Conservation (phyloP, 805 yeast species). For the Ogataea pilisensis region DNA sequence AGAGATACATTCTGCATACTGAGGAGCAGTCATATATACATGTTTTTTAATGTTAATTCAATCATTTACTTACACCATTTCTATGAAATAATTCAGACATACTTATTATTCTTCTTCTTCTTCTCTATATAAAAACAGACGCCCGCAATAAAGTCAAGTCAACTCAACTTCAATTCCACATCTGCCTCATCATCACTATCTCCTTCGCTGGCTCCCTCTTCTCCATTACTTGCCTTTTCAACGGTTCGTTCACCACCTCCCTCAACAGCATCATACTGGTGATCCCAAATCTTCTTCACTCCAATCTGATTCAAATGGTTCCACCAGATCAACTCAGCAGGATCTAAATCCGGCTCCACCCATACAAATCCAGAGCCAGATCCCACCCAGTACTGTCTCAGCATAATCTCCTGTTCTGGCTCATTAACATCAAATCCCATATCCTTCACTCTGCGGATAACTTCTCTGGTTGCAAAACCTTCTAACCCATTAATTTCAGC, state of each 20-base stretch:
- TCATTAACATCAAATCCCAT: slow-evolving; percentile 40
- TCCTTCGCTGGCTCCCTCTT: no score
- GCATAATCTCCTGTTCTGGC: slow-evolving; percentile 59
- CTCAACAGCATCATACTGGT: slow-evolving; percentile 16
- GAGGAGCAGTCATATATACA: no score
- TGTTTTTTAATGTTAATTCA: no score
- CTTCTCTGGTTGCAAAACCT: slow-evolving; percentile 34
- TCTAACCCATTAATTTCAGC: slow-evolving; percentile 44
- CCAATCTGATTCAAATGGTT: slow-evolving; percentile 29
- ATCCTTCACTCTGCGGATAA: slow-evolving; percentile 30
- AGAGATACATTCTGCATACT: no score
- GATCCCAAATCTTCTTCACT: slow-evolving; percentile 30
- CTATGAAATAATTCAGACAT: no score
- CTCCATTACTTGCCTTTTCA: no score
- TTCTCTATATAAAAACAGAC: neutral
- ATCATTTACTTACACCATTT: no score
- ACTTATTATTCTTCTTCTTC: neutral
- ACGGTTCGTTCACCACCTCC: no score
- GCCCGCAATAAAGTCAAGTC: no score
- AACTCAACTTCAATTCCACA: slow-evolving; percentile 11
- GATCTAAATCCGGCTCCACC: slow-evolving; percentile 90
- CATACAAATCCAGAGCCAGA: slow-evolving; percentile 86
- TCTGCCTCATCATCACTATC: slow-evolving; percentile 12
- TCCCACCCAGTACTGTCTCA: slow-evolving; percentile 83
- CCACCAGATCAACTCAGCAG: slow-evolving; percentile 55